Percentiles rank a stretch among this genome's conserved stretches.
phyloP scores from a whole-genome alignment of 1,139 yeast genomes.

The Sugiyamaella pinicola region DNA sequence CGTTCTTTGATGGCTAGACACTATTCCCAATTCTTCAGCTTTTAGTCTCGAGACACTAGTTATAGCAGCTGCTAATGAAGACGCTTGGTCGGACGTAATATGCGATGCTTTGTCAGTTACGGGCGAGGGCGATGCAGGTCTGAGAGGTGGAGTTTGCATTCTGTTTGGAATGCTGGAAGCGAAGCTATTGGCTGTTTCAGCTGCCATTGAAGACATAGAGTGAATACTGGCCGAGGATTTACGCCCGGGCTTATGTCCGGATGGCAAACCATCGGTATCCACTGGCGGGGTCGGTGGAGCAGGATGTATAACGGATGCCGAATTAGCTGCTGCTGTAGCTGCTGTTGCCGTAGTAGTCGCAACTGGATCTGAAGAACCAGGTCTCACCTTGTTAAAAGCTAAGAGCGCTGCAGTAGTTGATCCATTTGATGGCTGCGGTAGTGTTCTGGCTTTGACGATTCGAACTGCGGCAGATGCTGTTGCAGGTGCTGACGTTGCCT shows the following conservation, averaged over 20 bases:
- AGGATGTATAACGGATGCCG: not conserved
- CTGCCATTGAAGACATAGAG: not conserved
- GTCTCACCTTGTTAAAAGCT: conserved; percentile 17
- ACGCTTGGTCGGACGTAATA: not conserved
- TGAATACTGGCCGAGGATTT: not conserved
- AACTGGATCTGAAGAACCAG: not conserved
- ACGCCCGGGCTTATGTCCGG: not conserved
- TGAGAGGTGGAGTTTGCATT: not conserved
- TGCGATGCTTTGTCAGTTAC: not conserved
- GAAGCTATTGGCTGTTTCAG: not conserved
- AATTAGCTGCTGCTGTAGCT: conserved; percentile 5
- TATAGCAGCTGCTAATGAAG: conserved; percentile 3
- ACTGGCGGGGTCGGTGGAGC: not conserved
- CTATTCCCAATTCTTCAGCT: not conserved
- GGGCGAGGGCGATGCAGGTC: not conserved
- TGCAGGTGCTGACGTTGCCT: conserved; percentile 1
- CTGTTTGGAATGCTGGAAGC: not conserved
- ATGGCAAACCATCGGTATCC: not conserved
- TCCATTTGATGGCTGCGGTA: not conserved
- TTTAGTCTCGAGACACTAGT: not conserved
- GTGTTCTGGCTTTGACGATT: no score
- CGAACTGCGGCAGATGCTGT: not conserved
- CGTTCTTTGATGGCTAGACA: not conserved
- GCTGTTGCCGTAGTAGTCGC: not conserved
- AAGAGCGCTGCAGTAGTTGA: conserved; percentile 17